Conservation (phyloP, 106 monocot genomes). For the Narthecium ossifragum region DNA sequence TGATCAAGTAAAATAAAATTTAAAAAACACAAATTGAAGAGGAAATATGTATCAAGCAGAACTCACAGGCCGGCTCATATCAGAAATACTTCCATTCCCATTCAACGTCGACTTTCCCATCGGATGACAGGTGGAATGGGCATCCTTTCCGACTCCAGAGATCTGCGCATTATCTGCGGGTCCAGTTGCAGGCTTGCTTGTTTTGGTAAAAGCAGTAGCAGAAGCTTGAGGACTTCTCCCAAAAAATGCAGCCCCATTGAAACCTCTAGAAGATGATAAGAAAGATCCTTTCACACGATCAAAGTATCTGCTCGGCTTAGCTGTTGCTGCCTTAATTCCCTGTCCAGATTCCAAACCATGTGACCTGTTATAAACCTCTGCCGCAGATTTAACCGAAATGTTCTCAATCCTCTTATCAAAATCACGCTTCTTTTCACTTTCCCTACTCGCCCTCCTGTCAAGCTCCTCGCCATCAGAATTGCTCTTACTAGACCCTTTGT, state of each 20-base stretch:
- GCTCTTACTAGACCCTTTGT: constrained; percentile 58
- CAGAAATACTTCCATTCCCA: constrained; percentile 1
- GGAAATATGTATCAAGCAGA: neutral
- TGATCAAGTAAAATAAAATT: neutral
- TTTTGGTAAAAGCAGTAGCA: constrained; percentile 33
- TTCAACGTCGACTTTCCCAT: neutral
- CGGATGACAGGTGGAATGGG: constrained; percentile 11
- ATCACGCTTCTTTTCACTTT: constrained; percentile 59
- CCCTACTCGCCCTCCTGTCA: constrained; percentile 40
- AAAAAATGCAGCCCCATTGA: constrained; percentile 57
- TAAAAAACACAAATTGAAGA: neutral
- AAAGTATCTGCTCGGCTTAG: constrained; percentile 54
- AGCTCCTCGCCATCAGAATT: constrained; percentile 77
- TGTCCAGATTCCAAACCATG: constrained; percentile 21
- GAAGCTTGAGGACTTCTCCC: constrained; percentile 46
- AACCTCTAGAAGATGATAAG: constrained; percentile 59
- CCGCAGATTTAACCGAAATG: constrained; percentile 9
- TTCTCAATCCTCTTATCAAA: constrained; percentile 52
- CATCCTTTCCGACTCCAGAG: constrained; percentile 32
- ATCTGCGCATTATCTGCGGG: constrained; percentile 11
- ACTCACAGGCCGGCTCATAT: constrained; percentile 53
- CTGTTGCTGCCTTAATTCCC: constrained; percentile 15
- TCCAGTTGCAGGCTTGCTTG: constrained; percentile 22
- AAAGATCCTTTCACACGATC: constrained; percentile 60
- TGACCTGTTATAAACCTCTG: constrained; percentile 28